These are phyloP conservation scores for Phialophora expanda DNA, from an alignment of 2,329 filamentous ascomycete genomes.

Conservation along the genomic window DNA sequence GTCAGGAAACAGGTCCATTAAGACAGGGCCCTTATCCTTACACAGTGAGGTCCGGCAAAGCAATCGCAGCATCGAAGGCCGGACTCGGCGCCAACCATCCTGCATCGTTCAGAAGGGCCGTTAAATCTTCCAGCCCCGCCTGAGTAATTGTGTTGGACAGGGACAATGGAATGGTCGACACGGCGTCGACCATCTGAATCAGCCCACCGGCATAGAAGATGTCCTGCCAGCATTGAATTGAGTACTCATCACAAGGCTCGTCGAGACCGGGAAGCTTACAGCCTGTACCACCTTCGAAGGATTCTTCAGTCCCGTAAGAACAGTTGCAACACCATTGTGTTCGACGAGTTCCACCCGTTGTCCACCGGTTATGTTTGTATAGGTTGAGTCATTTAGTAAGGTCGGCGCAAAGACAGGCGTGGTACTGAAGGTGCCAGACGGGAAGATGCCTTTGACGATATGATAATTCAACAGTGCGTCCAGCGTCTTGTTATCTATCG, in stretches of 20 bases:
- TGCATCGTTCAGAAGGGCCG: neutral
- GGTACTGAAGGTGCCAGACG: neutral
- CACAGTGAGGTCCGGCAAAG: neutral
- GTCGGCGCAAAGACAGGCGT: neutral
- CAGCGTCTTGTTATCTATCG: neutral
- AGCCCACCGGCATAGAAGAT: neutral
- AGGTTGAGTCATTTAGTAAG: neutral
- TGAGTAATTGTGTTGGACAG: neutral
- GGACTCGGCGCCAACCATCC: neutral
- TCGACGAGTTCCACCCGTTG: neutral
- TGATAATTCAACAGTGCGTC: neutral
- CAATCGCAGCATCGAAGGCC: neutral
- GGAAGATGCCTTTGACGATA: neutral
- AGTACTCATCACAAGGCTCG: neutral
- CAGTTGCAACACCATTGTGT: neutral
- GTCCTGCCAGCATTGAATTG: neutral
- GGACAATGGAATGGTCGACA: neutral
- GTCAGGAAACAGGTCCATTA: neutral
- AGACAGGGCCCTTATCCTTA: neutral
- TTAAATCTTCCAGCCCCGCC: neutral
- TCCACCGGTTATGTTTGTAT: neutral
- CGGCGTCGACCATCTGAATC: neutral
- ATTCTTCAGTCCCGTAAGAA: neutral
- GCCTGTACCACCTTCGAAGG: constrained; percentile 1
- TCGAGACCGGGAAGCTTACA: neutral